Evolutionary conservation across 78 protist genomes (phyloP), one percentile per base, ranked within the genome.

Genomic region (Speleostelium caveatum): DNA sequence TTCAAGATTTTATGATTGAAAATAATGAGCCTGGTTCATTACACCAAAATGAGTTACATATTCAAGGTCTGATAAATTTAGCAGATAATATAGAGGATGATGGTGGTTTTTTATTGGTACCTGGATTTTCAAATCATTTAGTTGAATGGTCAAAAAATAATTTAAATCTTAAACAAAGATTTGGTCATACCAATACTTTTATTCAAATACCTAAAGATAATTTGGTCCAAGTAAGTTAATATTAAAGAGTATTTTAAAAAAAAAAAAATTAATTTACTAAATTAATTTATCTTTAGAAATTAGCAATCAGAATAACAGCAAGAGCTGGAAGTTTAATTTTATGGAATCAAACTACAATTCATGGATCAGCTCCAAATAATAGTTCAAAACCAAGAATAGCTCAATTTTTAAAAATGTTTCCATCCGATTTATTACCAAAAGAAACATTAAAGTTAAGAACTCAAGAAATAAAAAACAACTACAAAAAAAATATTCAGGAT

Each of bases 41-140:
- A 21, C 10, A 10, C 16, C 51, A 63, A 32, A 59, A 83, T 69
- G 91, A 73, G n/a, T 22, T 62, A 28, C 75, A 86, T 17, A 76
- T 86, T 73, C 93, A 86, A 41, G 80, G 75, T 35, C 49, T 86
- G 21, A 38, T 86, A 3, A 86, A 86, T 24, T 32, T 86, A 14
- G 69, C 73, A 26, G 93, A 86, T 42, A 86, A 86, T n/a, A 36
- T 42, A n/a, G 24, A 33, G 12, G 69, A 71, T 26, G 93, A 86
- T 73, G 93, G 93, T 73, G 93, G 93, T 12, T 86, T 86, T 36
- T n/a, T 76, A 30, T 38, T 86, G 17, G 85, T 86, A 58, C 93
- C 93, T 28, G 93, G 93, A 19, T 86, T 73, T n/a, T 42, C 69
- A 32, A 26, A 65, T 41, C 93, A 86, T 33, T 24, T 86, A 41